These are phyloP conservation scores for Kodamaea lidongshanica DNA, from an alignment of 805 yeast genomes.

Conservation along the genomic window DNA sequence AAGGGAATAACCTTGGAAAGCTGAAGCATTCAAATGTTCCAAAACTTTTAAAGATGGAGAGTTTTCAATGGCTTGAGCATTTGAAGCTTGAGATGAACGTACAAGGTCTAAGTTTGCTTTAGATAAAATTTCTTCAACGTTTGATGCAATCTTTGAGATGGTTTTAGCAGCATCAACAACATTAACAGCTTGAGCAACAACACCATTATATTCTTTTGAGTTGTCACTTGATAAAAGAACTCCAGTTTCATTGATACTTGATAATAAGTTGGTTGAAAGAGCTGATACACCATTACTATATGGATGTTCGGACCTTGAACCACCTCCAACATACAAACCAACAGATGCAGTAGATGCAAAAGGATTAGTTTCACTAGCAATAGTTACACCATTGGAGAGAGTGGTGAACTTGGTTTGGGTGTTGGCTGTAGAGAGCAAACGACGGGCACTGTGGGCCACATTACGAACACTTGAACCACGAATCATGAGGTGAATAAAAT, in stretches of 20 bases:
- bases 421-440: constrained; percentile 52
- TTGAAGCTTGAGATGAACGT: constrained; percentile 40
- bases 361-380: constrained; percentile 63
- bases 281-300: constrained; percentile 79
- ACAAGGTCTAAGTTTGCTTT: constrained; percentile 44
- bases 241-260: constrained; percentile 43
- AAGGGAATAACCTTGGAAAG: constrained; percentile 80
- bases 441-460: constrained; percentile 35
- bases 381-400: constrained; percentile 65
- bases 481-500: constrained; percentile 24
- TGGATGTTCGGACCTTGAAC: constrained; percentile 73
- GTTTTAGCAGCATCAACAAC: constrained; percentile 46
- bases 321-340: constrained; percentile 70
- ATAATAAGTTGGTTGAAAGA: constrained; percentile 49
- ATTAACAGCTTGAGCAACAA: constrained; percentile 51
- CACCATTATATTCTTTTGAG: constrained; percentile 60
- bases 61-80: constrained; percentile 51
- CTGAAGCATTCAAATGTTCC: constrained; percentile 76
- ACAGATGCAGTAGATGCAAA: constrained; percentile 51
- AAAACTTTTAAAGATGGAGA: constrained; percentile 50
- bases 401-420: constrained; percentile 65
- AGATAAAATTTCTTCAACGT: constrained; percentile 30
- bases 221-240: constrained; percentile 48
- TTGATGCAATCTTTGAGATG: constrained; percentile 41
- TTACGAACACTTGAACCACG: constrained; percentile 37